These are phyloP conservation scores for Penicillium paxilli DNA, from an alignment of 495 filamentous ascomycete species.

Conservation along the genomic window DNA sequence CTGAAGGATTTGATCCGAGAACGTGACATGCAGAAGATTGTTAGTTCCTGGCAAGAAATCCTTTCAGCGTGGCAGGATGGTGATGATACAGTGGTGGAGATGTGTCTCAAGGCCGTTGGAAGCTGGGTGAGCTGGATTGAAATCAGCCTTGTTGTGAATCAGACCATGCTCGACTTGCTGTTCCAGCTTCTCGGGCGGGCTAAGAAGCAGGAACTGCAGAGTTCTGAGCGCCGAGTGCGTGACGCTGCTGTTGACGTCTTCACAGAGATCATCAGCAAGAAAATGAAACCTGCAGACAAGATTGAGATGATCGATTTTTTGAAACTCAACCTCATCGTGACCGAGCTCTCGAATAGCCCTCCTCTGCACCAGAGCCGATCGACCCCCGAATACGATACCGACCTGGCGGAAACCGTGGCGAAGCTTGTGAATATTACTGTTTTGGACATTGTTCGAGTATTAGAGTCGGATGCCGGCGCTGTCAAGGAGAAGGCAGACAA, in stretches of 20 bases:
- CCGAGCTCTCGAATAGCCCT: conserved; percentile 77
- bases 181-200: conserved; percentile 74
- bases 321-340: conserved; percentile 78
- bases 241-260: conserved; percentile 90
- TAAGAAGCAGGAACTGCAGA: conserved; percentile 46
- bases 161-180: conserved; percentile 77
- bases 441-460: conserved; percentile 77
- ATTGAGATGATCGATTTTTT: conserved; percentile 89
- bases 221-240: conserved; percentile 69
- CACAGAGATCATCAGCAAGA: conserved; percentile 94
- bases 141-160: conserved; percentile 87
- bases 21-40: conserved; percentile 82
- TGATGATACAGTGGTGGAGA: conserved; percentile 74
- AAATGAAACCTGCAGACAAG: conserved; percentile 93
- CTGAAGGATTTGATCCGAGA: conserved; percentile 87
- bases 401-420: conserved; percentile 90
- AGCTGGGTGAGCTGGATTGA: conserved; percentile 99
- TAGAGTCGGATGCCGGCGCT: conserved; percentile 61
- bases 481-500: conserved; percentile 64
- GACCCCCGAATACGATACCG: conserved; percentile 85
- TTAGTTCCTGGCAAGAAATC: conserved; percentile 87
- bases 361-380: conserved; percentile 73
- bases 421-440: conserved; percentile 93
- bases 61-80: conserved; percentile 74
- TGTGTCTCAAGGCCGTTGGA: conserved; percentile 83